phyloP scores from a whole-genome alignment of 208 protist genomes.

The Acanthamoeba lenticulata region DNA sequence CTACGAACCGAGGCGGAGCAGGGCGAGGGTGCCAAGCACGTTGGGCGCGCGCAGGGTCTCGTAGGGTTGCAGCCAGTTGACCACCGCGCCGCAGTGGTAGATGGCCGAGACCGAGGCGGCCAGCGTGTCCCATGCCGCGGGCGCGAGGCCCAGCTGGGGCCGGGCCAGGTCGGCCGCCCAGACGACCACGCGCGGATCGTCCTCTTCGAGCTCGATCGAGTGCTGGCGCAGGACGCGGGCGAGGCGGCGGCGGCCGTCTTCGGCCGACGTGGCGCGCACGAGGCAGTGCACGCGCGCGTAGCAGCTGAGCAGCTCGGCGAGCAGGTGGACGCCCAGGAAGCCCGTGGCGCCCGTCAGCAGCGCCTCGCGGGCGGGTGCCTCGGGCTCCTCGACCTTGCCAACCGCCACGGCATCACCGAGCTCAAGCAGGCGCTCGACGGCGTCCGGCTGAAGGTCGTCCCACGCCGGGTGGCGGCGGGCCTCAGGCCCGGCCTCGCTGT shows the following conservation, averaged over 20 bases:
- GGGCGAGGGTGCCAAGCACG: background rate
- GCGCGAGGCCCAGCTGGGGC: background rate
- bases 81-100: background rate
- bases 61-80: conserved; percentile 7
- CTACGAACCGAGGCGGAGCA: background rate
- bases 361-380: background rate
- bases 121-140: background rate
- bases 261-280: background rate
- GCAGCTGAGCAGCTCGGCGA: background rate
- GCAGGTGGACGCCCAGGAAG: background rate
- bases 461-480: background rate
- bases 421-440: background rate
- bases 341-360: background rate
- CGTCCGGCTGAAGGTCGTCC: background rate
- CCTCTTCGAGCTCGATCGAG: background rate
- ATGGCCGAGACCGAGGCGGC: background rate
- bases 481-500: background rate
- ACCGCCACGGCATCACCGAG: background rate
- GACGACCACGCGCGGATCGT: background rate
- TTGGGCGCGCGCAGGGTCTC: background rate
- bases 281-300: background rate
- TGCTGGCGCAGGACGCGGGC: background rate
- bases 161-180: background rate
- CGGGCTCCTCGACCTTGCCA: background rate
- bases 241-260: background rate